These are phyloP conservation scores for Apophysomyces trapeziformis DNA, from an alignment of 371 early-diverging fungal species.

Conservation along the genomic window DNA sequence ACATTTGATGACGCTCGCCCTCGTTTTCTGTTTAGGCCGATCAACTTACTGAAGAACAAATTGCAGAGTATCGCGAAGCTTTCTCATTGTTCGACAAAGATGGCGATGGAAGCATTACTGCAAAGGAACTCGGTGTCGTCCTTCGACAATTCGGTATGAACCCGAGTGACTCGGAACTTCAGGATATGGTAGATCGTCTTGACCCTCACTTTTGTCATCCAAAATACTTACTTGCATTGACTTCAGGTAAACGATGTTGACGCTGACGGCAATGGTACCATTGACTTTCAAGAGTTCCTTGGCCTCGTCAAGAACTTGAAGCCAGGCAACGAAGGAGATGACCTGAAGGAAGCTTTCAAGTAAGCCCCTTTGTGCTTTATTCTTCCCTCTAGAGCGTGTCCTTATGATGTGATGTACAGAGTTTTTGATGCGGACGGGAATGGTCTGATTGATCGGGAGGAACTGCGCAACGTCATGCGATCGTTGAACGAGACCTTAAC, in stretches of 20 bases:
- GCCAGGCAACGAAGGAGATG: constrained; percentile 42
- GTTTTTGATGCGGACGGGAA: constrained; percentile 77
- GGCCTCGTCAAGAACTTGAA: constrained; percentile 79
- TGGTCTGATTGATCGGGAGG: constrained; percentile 74
- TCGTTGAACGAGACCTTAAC: constrained; percentile 65
- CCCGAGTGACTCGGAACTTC: constrained; percentile 78
- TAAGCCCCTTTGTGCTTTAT: constrained; percentile 31
- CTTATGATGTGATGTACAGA: constrained; percentile 30
- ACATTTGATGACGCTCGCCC: too few relatives aligned
- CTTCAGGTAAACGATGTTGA: constrained; percentile 87
- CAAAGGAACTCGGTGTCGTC: constrained; percentile 45
- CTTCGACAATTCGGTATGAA: constrained; percentile 62
- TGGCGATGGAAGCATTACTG: constrained; percentile 51
- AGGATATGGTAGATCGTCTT: constrained; percentile 61
- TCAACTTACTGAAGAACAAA: constrained; percentile 54
- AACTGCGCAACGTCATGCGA: constrained; percentile 56
- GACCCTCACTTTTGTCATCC: background rate
- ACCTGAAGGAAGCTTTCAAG: constrained; percentile 51
- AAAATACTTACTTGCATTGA: background rate
- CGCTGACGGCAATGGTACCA: constrained; percentile 90
- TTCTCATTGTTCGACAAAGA: constrained; percentile 54
- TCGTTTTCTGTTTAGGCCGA: constrained; percentile 33
- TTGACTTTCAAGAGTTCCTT: constrained; percentile 92
- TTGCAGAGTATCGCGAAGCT: constrained; percentile 51
- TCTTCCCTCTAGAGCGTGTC: constrained; percentile 21